phyloP scores from a whole-genome alignment of 768 basidiomycete species.

The Suillus fuscotomentosus region DNA sequence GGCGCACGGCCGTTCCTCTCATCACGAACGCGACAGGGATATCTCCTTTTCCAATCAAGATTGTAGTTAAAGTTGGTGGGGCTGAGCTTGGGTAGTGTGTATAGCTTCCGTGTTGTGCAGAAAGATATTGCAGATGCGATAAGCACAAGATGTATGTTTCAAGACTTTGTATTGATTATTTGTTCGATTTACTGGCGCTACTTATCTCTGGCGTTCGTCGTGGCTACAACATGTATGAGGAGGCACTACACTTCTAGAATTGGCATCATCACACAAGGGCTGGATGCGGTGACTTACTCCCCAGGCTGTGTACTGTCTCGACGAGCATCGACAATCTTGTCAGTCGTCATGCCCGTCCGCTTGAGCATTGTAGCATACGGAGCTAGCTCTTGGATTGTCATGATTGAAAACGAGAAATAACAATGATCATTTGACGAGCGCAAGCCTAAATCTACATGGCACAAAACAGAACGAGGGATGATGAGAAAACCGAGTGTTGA shows the following conservation, averaged over 20 bases:
- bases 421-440: too few species aligned
- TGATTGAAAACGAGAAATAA: too few species aligned
- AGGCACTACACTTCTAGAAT: not conserved
- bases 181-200: not conserved
- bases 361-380: too few species aligned
- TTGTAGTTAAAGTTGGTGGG: constrained; percentile 67
- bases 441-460: too few species aligned
- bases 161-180: not conserved
- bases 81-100: constrained; percentile 47
- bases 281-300: too few species aligned
- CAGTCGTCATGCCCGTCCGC: too few species aligned
- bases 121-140: not conserved
- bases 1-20: constrained; percentile 70
- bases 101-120: not conserved
- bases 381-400: too few species aligned
- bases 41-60: constrained; percentile 78
- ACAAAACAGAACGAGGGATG: too few species aligned
- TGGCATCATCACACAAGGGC: not conserved
- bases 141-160: not conserved
- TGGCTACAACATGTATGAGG: not conserved
- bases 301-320: too few species aligned
- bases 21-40: constrained; percentile 77
- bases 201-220: not conserved
- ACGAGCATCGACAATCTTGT: too few species aligned
- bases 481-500: too few species aligned